phyloP scores from a whole-genome alignment of 441 rosid species.

The Kokia cookei region DNA sequence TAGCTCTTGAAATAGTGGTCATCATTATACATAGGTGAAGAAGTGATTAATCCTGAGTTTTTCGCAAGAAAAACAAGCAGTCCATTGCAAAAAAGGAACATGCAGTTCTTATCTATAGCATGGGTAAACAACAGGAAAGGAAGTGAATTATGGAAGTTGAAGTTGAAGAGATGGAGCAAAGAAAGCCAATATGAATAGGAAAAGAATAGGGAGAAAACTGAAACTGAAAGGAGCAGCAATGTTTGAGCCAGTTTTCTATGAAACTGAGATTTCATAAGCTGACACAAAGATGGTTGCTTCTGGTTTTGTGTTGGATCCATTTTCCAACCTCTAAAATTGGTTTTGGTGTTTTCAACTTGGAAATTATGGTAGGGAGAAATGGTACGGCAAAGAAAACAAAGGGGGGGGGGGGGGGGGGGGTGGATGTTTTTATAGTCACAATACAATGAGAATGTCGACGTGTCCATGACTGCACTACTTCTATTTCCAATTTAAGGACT shows the following conservation, averaged over 20 bases:
- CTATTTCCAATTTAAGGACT: too few species aligned
- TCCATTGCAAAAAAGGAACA: constrained; percentile 53
- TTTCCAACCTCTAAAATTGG: background rate
- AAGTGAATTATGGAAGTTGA: constrained; percentile 27
- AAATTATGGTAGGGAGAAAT: background rate
- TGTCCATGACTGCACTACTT: too few species aligned
- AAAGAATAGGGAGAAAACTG: constrained; percentile 44
- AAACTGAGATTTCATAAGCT: constrained; percentile 24
- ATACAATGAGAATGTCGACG: too few species aligned
- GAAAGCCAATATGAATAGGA: constrained; percentile 21
- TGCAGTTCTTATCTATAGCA: constrained; percentile 41
- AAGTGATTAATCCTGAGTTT: constrained; percentile 32
- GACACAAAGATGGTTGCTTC: constrained; percentile 20
- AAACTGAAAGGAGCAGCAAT: constrained; percentile 35
- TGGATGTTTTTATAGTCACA: too few species aligned
- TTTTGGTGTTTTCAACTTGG: background rate
- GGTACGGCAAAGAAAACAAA: too few species aligned
- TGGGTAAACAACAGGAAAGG: constrained; percentile 43
- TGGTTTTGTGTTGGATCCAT: constrained; percentile 23
- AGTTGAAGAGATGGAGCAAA: constrained; percentile 25
- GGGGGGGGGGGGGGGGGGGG: too few species aligned
- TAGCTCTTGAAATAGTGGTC: constrained; percentile 11
- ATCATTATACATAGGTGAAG: constrained; percentile 12
- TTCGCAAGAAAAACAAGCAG: constrained; percentile 48
- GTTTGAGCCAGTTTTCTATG: constrained; percentile 30